Evolutionary conservation across 176 grass and related monocot species (phyloP).

Genomic region (Oryza punctata): DNA sequence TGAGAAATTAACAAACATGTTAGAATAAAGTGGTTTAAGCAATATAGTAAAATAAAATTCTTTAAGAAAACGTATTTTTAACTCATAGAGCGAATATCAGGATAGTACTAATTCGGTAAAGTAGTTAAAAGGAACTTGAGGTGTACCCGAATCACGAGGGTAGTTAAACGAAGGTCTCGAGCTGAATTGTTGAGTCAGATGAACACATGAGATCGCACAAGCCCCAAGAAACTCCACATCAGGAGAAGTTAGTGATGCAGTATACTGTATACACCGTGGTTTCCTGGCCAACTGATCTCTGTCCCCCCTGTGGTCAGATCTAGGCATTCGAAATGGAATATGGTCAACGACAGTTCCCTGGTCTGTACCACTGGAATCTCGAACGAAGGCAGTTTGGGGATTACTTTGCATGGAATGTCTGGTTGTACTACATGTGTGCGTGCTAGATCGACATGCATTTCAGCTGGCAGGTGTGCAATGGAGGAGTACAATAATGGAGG

Average conservation of each 20-base stretch:
- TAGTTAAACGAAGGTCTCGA: background rate
- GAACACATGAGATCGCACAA: background rate
- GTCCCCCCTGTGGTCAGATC: background rate
- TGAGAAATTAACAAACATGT: no score
- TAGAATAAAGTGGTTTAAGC: no score
- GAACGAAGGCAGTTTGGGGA: slow-evolving; percentile 14
- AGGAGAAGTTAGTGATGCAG: background rate
- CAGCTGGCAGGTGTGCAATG: background rate
- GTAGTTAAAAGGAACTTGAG: no score
- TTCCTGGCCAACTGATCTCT: background rate
- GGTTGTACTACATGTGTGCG: slow-evolving; percentile 15
- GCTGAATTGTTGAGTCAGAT: background rate
- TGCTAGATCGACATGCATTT: background rate
- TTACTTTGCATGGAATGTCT: slow-evolving; percentile 14
- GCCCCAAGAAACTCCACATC: background rate
- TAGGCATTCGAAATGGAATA: background rate
- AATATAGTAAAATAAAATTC: no score
- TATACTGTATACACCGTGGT: background rate
- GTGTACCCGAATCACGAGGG: background rate
- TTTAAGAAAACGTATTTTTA: no score
- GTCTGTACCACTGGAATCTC: slow-evolving; percentile 21
- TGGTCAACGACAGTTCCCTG: slow-evolving; percentile 25
- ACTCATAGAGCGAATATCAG: no score
- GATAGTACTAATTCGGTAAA: no score
- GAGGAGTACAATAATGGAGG: slow-evolving; percentile 29